Evolutionary conservation across 1,284 basidiomycete species (phyloP).

Genomic region (Sporisorium sorghi): DNA sequence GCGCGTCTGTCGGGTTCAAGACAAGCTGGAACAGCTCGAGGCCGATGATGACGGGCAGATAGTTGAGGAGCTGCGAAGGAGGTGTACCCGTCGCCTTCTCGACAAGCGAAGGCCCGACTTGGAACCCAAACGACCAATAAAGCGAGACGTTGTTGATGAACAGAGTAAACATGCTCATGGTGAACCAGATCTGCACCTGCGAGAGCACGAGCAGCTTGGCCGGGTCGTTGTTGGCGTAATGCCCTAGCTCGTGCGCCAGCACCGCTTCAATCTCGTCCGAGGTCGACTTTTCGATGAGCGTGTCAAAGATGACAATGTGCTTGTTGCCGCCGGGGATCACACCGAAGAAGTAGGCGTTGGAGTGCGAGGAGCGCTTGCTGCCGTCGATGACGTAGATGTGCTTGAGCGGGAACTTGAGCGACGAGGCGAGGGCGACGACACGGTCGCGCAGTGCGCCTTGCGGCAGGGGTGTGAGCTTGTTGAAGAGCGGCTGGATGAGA

Average conservation of each 20-base stretch:
- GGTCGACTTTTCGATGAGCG: constrained; percentile 88
- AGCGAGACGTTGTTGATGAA: constrained; percentile 85
- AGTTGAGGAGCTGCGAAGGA: constrained; percentile 39
- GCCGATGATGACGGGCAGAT: constrained; percentile 65
- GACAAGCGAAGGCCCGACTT: constrained; percentile 38
- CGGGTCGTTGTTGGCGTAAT: constrained; percentile 76
- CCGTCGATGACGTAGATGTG: constrained; percentile 97
- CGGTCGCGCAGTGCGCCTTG: constrained; percentile 63
- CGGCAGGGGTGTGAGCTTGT: constrained; percentile 88
- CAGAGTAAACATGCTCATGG: constrained; percentile 87
- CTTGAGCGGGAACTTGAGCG: constrained; percentile 89
- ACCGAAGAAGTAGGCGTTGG: constrained; percentile 77
- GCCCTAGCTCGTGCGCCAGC: constrained; percentile 85
- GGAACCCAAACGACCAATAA: constrained; percentile 87
- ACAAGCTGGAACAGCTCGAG: constrained; percentile 68
- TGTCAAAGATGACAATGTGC: constrained; percentile 90
- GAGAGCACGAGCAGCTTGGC: constrained; percentile 86
- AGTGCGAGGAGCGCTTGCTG: constrained; percentile 91
- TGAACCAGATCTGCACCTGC: constrained; percentile 86
- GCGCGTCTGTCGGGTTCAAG: constrained; percentile 59
- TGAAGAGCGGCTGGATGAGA: constrained; percentile 94
- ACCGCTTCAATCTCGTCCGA: constrained; percentile 74
- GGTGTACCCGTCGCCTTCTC: constrained; percentile 34
- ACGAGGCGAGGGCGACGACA: constrained; percentile 59
- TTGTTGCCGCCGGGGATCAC: constrained; percentile 66